These are phyloP conservation scores for Infundibulicybe gibba DNA, from an alignment of 768 basidiomycete species.

Conservation along the genomic window DNA sequence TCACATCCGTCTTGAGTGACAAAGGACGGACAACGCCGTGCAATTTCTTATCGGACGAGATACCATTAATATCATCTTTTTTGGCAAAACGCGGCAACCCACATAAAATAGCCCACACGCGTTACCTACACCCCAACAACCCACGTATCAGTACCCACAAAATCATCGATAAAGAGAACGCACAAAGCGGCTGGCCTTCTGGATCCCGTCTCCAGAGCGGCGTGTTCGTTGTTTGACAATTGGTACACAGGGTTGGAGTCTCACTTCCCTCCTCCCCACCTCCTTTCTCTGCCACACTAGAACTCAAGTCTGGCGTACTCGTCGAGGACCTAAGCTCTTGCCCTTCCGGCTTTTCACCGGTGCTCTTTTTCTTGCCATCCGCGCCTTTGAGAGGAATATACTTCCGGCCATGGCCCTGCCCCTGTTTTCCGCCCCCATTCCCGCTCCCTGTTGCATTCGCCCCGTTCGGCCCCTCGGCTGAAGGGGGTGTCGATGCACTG, in stretches of 20 bases:
- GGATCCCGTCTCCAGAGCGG: slow-evolving; percentile 92
- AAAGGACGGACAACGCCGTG: slow-evolving; percentile 94
- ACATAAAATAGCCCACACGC: slow-evolving; percentile 94
- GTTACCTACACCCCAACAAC: slow-evolving; percentile 50
- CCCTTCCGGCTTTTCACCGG: slow-evolving; percentile 23
- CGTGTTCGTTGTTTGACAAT: slow-evolving; percentile 94
- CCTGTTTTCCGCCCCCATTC: slow-evolving; percentile 9
- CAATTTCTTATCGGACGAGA: slow-evolving; percentile 61
- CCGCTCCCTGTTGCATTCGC: slow-evolving; percentile 22
- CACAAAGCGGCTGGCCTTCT: slow-evolving; percentile 89
- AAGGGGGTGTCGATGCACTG: slow-evolving; percentile 72
- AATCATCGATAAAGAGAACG: slow-evolving; percentile 23
- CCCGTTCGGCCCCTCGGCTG: slow-evolving; percentile 44
- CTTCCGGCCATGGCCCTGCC: slow-evolving; percentile 32
- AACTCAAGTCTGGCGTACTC: slow-evolving; percentile 62
- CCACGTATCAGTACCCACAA: slow-evolving; percentile 5
- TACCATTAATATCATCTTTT: slow-evolving; percentile 5
- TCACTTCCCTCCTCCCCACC: slow-evolving; percentile 61
- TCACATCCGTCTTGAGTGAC: slow-evolving; percentile 94
- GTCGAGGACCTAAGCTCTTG: slow-evolving; percentile 49
- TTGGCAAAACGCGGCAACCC: slow-evolving; percentile 30
- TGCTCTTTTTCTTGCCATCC: slow-evolving; percentile 47
- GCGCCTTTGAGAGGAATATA: slow-evolving; percentile 60
- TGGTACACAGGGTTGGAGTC: slow-evolving; percentile 83
- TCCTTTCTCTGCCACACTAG: slow-evolving; percentile 28